A percentile compares a stretch with the other conserved stretches of the same genome.
Evolutionary conservation across 2,329 filamentous ascomycete genomes (phyloP).

Genomic region (Plectosphaerella sp.): DNA sequence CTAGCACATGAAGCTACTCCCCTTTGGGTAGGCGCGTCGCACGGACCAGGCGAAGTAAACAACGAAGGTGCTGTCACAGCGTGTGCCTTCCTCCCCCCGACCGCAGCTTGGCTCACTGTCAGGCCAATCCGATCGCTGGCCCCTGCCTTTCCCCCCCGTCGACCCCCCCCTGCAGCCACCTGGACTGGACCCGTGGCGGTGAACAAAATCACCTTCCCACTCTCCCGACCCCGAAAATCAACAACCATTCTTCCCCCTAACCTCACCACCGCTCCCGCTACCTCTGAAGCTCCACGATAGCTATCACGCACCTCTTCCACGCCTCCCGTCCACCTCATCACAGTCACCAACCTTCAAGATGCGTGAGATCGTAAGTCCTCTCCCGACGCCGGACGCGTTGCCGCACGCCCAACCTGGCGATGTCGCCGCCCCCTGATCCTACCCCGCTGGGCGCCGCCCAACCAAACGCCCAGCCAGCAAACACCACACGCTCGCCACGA

Average conservation of each 20-base stretch:
- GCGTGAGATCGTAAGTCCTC: constrained; percentile 63
- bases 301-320: not conserved
- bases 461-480: not conserved
- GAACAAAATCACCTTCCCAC: constrained; percentile 19
- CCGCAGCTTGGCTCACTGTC: not conserved
- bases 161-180: constrained; percentile 9
- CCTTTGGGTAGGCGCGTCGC: constrained; percentile 9
- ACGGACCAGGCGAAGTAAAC: constrained; percentile 26
- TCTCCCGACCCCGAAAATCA: constrained; percentile 28
- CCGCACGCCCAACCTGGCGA: not conserved
- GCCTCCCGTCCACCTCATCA: constrained; percentile 17
- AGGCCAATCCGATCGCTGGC: too few species aligned
- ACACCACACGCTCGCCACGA: not conserved
- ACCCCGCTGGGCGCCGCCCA: constrained; percentile 10
- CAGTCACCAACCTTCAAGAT: constrained; percentile 43
- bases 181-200: constrained; percentile 23
- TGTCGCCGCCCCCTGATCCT: constrained; percentile 25
- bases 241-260: constrained; percentile 22
- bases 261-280: constrained; percentile 10
- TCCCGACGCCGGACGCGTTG: constrained; percentile 1
- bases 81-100: constrained; percentile 2
- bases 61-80: constrained; percentile 17
- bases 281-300: constrained; percentile 10
- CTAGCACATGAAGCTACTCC: not conserved
- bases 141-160: not conserved